Evolutionary conservation across 768 basidiomycete species (phyloP).

Genomic region (Rhodotorula paludigena): DNA sequence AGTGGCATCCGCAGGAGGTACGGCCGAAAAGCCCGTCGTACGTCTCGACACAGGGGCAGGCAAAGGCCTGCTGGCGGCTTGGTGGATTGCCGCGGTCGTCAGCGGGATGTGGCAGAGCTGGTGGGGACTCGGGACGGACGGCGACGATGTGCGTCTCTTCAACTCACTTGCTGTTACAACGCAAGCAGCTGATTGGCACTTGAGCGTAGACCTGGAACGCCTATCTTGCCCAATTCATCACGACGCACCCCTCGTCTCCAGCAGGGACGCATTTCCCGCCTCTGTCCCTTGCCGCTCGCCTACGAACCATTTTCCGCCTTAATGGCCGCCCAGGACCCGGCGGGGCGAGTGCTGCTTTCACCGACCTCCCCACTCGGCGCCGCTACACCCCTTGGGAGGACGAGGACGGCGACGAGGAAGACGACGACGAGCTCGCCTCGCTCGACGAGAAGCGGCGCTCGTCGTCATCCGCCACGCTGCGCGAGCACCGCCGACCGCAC

Average conservation of each 20-base stretch:
- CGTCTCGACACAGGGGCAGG: background rate
- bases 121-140: conserved; percentile 21
- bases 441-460: too few relatives aligned
- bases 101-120: conserved; percentile 8
- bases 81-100: conserved; percentile 18
- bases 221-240: conserved; percentile 18
- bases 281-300: background rate
- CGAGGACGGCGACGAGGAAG: conserved; percentile 17
- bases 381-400: background rate
- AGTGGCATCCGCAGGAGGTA: background rate
- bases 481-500: too few relatives aligned
- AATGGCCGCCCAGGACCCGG: too few relatives aligned
- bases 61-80: conserved; percentile 17
- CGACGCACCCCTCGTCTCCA: background rate
- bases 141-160: conserved; percentile 19
- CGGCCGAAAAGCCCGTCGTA: background rate
- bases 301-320: background rate
- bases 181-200: background rate
- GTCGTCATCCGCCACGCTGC: too few relatives aligned
- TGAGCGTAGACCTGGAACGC: conserved; percentile 21
- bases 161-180: background rate
- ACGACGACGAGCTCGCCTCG: background rate
- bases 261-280: conserved; percentile 8
- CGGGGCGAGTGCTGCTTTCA: background rate
- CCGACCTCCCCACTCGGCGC: background rate